Evolutionary conservation across 192 early-diverging fungal species (phyloP), one percentile per base, ranked within the genome.

Genomic region (Rhizoclosmatium sp.): DNA sequence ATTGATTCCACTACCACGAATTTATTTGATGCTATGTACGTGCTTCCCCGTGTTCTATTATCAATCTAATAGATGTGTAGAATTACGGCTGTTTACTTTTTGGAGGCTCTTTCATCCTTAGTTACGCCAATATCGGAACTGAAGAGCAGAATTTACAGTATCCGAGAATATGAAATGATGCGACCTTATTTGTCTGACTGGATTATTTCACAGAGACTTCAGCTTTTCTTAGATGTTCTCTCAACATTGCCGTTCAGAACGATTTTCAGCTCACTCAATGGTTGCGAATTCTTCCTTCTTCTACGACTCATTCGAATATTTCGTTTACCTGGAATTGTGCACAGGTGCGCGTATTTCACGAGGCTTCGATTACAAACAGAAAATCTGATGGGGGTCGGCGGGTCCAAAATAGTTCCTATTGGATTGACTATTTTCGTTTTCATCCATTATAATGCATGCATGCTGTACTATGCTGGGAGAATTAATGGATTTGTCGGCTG

Each of bases 391-490:
- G 78, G 78, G 3, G 46, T 41, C 39, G 40, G 47, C 39, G 48
- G 23, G n/a, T 61, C 65, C 3, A 23, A 54, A 46, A 51, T 71
- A 14, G 10, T 79, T 5, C 41, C 48, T 39, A 46, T 79, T 12
- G 45, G 44, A 41, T 16, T 3, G 2, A 58, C 31, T 0, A 62
- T 82, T 1, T 47, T 81, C 14, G 39, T 39, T 2, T 81, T 71
- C 44, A 44, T 82, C 19, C 80, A 82, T 49, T 51, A 76, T 49
- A 81, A 82, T 39, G 80, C 71, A 3, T 82, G 80, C 44, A 16
- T 58, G 9, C 23, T 56, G 12, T 81, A 42, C 44, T 77, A 40
- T 47, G 2, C 56, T 2, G 80, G 78, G 0, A 77, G 48, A 3
- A 61, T 81, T 14, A 16, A 14, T 12, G 70, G 70, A 9, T 72